These are phyloP conservation scores for Sequoia sempervirens DNA, from an alignment of 75 land plant species.

Conservation along the genomic window DNA sequence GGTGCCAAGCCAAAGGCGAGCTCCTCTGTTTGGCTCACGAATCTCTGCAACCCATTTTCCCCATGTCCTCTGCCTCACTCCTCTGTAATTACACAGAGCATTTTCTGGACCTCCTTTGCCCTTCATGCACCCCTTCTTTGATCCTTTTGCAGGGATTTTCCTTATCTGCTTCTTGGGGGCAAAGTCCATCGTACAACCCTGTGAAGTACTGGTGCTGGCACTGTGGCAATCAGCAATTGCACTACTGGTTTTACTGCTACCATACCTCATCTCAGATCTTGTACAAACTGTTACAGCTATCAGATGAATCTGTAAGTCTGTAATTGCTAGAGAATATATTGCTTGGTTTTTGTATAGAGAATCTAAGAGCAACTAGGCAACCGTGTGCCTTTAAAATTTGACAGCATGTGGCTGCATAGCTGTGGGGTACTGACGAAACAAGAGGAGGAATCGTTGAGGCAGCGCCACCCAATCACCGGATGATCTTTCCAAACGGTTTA, in stretches of 20 bases:
- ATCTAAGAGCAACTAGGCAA: background rate
- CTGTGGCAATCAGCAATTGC: background rate
- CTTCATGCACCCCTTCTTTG: slow-evolving; percentile 78
- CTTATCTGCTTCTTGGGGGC: slow-evolving; percentile 7
- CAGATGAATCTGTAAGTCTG: background rate
- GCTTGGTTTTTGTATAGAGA: background rate
- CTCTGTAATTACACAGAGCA: slow-evolving; percentile 44
- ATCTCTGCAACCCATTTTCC: slow-evolving; percentile 76
- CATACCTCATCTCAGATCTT: background rate
- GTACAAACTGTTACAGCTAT: background rate
- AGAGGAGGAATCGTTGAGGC: background rate
- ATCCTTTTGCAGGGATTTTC: slow-evolving; percentile 24
- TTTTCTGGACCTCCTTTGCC: slow-evolving; percentile 83
- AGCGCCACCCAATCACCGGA: background rate
- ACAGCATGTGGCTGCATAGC: background rate
- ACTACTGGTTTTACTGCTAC: background rate
- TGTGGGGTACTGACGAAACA: background rate
- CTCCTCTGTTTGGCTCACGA: slow-evolving; percentile 58
- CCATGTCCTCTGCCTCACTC: slow-evolving; percentile 67
- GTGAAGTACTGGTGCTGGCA: background rate
- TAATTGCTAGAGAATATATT: background rate
- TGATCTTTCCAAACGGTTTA: background rate
- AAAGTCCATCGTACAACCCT: background rate
- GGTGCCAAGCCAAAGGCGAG: slow-evolving; percentile 66
- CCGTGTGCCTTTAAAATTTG: background rate